phyloP scores from a whole-genome alignment of 73 alveolate species.

The Tetrahymena thermophila region DNA sequence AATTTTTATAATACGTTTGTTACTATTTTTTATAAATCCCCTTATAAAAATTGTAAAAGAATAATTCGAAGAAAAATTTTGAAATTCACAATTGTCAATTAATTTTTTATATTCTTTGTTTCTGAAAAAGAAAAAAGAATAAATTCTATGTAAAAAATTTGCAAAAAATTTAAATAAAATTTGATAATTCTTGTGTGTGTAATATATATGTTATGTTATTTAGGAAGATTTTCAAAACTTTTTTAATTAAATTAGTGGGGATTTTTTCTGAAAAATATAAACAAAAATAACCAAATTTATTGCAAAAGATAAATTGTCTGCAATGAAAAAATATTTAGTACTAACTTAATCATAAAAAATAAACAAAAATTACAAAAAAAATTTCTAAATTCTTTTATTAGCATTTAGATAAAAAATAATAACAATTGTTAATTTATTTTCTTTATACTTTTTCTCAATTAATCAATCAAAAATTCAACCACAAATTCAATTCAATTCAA shows the following conservation, averaged over 20 bases:
- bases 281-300: no score
- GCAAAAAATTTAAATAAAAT: no score
- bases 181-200: neutral
- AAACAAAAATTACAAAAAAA: no score
- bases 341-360: neutral
- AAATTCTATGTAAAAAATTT: neutral
- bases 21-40: no score
- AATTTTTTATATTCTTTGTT: neutral
- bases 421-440: no score
- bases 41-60: neutral
- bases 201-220: no score
- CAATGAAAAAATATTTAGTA: no score
- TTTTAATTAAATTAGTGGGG: neutral
- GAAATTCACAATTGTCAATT: neutral
- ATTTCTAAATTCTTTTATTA: no score
- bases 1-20: neutral
- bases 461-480: neutral
- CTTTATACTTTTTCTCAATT: neutral
- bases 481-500: no score
- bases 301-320: no score
- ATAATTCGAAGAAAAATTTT: neutral
- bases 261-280: no score
- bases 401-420: neutral
- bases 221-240: no score
- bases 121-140: neutral